Evolutionary conservation across 2,329 filamentous ascomycete genomes (phyloP).

Genomic region (Pseudophaeomoniella oleicola): DNA sequence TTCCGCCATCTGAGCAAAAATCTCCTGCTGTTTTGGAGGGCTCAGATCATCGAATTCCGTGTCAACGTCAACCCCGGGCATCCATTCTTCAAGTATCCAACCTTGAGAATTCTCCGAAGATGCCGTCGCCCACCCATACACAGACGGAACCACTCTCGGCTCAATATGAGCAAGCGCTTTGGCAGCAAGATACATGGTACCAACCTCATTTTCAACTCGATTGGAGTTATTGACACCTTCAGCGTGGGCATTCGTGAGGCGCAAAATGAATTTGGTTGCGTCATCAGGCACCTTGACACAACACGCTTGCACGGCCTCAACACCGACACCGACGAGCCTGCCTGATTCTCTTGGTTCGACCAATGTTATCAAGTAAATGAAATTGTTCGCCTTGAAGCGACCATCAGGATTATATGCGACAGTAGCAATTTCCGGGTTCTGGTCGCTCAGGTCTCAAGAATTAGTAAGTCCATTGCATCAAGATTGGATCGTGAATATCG

Average conservation of each 20-base stretch:
- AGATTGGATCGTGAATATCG: too few species aligned
- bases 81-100: slow-evolving; percentile 18
- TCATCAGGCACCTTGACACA: slow-evolving; percentile 14
- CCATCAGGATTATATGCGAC: slow-evolving; percentile 18
- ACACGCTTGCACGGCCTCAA: slow-evolving; percentile 10
- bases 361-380: slow-evolving; percentile 17
- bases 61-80: slow-evolving; percentile 15
- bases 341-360: too few species aligned
- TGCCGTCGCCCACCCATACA: slow-evolving; percentile 17
- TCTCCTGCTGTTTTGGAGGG: slow-evolving; percentile 11
- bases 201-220: slow-evolving; percentile 20
- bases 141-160: slow-evolving; percentile 15
- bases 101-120: slow-evolving; percentile 9
- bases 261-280: slow-evolving; percentile 17
- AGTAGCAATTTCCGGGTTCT: too few species aligned
- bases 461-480: too few species aligned
- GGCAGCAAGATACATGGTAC: slow-evolving; percentile 15
- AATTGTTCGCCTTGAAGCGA: slow-evolving; percentile 22
- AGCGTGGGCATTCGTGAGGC: slow-evolving; percentile 18
- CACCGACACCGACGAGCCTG: too few species aligned
- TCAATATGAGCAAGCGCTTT: slow-evolving; percentile 13
- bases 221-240: slow-evolving; percentile 15
- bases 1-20: slow-evolving; percentile 17
- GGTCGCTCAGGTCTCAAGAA: too few species aligned
- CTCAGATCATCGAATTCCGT: slow-evolving; percentile 12